Conservation (phyloP, 1,284 basidiomycete genomes). For the Mycena sp. region DNA sequence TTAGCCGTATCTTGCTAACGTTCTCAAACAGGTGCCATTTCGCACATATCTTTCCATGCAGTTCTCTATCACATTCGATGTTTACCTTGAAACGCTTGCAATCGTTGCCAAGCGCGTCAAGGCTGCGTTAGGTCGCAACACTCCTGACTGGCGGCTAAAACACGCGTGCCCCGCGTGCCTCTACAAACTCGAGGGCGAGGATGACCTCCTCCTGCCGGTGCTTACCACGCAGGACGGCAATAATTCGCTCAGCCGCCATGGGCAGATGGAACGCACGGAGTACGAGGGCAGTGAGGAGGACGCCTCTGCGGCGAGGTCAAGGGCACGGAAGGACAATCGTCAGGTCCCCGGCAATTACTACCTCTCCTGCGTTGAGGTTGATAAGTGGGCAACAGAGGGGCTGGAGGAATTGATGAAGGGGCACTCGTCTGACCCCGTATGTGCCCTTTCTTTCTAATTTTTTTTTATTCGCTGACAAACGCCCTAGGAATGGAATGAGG, state of each 20-base stretch:
- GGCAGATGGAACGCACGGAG: too few relatives aligned
- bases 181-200: constrained; percentile 1
- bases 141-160: constrained; percentile 41
- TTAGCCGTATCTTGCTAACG: too few relatives aligned
- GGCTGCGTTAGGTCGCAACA: constrained; percentile 37
- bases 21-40: too few relatives aligned
- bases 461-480: too few relatives aligned
- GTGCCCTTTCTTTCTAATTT: too few relatives aligned
- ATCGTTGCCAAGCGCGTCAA: constrained; percentile 37
- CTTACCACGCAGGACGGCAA: too few relatives aligned
- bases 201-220: neutral
- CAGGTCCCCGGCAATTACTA: constrained; percentile 30
- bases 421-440: neutral
- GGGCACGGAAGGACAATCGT: too few relatives aligned
- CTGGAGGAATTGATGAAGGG: constrained; percentile 23
- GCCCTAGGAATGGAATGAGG: neutral
- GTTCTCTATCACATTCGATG: constrained; percentile 44
- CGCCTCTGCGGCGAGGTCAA: too few relatives aligned
- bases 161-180: constrained; percentile 17
- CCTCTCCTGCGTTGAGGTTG: constrained; percentile 30
- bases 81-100: constrained; percentile 34
- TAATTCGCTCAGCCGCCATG: too few relatives aligned
- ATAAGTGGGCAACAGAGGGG: constrained; percentile 34
- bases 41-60: constrained; percentile 31
- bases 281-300: too few relatives aligned